Base-by-base conservation (phyloP, 805 yeast species). In the Sugiyamaella qingdaonensis region DNA sequence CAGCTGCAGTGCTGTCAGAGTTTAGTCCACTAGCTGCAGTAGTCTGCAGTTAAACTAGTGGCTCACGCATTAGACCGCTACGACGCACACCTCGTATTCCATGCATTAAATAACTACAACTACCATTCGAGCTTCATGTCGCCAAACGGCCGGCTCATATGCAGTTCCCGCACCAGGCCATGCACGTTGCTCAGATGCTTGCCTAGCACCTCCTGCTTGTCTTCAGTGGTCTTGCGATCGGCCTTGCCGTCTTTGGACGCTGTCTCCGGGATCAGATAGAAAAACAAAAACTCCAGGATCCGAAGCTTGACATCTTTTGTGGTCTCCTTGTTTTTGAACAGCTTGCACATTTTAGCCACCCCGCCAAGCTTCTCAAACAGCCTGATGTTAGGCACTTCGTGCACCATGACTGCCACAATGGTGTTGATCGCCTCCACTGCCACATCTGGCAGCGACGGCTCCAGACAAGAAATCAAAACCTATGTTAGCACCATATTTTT, bases 231-330 rank as follows among this genome's bases (percentile, higher is more conserved):
- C 48, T 70, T 66, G 35, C 80, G 55, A 39, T 39, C 43, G 4
- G 16, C 37, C 19, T 39, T 39, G 29, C 29, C 29, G 13, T 14
- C 61, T 14, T 50, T 54, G 2, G 54, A 44, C 14, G 55, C 50
- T 0, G 77, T 68, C 64, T 85, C 92, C 10, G 88, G 89, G 8
- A 80, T 74, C 52, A 86, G 67, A 61, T 86, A 85, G 63, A 85
- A 83, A 52, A 85, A 78, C 49, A 86, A 68, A 64, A 85, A 86
- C 68, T 86, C 91, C 47, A 86, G 73, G 10, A 82, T 76, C 59
- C 82, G 80, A 57, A 84, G 78, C 59, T 83, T 82, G 11, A 85
- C 76, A 33, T 75, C 75, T 59, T 82, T 82, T 41, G 78, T 62
- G 2, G 77, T 68, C 21, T 64, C 59, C 44, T 68, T 67, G 27